Evolutionary conservation across 23 red algal genomes (phyloP).

Genomic region (Gracilaria gracilis): DNA sequence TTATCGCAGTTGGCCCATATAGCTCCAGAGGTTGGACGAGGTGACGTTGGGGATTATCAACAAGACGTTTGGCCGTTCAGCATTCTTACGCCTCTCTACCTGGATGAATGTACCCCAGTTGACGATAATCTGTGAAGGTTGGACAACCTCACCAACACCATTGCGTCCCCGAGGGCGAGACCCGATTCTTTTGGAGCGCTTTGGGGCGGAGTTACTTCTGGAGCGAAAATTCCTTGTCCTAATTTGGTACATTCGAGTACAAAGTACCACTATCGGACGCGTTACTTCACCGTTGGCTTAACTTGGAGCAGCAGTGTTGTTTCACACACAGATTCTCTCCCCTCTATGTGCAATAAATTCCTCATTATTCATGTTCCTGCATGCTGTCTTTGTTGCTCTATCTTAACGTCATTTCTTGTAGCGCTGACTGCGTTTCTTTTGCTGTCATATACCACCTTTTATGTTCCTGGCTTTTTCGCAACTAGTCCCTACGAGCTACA

Average conservation of each 20-base stretch:
- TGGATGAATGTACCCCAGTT: conserved; percentile 60
- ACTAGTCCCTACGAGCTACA: neutral
- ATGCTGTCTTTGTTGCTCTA: neutral
- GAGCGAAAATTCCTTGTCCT: conserved; percentile 64
- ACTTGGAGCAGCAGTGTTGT: conserved; percentile 10
- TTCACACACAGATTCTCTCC: neutral
- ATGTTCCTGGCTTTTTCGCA: neutral
- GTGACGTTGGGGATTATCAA: conserved; percentile 35
- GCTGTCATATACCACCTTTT: neutral
- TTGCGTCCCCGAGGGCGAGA: conserved; percentile 43
- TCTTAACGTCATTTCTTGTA: neutral
- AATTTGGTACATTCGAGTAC: conserved; percentile 62
- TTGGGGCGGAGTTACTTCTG: conserved; percentile 55
- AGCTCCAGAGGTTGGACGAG: conserved; percentile 34
- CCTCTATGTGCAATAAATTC: neutral
- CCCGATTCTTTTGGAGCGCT: conserved; percentile 50
- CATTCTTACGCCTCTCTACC: conserved; percentile 58
- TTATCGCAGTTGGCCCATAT: conserved; percentile 35
- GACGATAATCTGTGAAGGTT: conserved; percentile 18
- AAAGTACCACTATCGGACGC: conserved; percentile 25
- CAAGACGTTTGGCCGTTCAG: conserved; percentile 60
- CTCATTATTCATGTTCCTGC: neutral
- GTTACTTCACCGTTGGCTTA: conserved; percentile 62
- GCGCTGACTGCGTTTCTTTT: neutral
- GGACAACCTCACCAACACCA: conserved; percentile 9